Conservation (phyloP, 2,329 filamentous ascomycete genomes). For the Dactylella cylindrospora region DNA sequence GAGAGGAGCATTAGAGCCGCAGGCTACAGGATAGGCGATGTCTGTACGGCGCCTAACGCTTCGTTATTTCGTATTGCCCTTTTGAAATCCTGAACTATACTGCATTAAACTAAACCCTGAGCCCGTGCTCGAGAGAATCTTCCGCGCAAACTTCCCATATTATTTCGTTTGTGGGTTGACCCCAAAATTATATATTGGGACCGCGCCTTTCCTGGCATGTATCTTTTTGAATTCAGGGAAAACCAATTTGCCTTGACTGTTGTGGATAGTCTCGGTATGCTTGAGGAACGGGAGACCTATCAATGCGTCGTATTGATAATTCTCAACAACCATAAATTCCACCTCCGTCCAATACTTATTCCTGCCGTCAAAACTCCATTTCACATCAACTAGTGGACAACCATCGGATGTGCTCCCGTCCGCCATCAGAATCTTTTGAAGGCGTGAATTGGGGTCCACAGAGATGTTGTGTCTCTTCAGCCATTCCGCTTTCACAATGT, state of each 20-base stretch:
- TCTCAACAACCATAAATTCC: slow-evolving; percentile 24
- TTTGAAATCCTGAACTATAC: no score
- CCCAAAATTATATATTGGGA: slow-evolving; percentile 9
- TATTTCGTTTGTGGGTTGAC: no score
- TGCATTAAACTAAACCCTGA: no score
- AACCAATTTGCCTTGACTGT: slow-evolving; percentile 14
- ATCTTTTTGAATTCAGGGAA: slow-evolving; percentile 27
- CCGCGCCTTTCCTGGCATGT: neutral
- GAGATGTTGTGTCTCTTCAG: slow-evolving; percentile 10
- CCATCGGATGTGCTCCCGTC: slow-evolving; percentile 12
- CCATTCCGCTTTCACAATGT: slow-evolving; percentile 28
- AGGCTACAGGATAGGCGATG: no score
- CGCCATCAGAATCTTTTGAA: slow-evolving; percentile 7
- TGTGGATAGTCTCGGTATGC: slow-evolving; percentile 33
- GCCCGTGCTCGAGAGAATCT: no score
- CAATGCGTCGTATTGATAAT: slow-evolving; percentile 28
- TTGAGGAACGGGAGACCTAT: slow-evolving; percentile 35
- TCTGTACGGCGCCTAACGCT: no score
- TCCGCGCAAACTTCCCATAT: no score
- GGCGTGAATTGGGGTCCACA: neutral
- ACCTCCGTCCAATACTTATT: slow-evolving; percentile 21
- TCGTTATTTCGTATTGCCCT: no score
- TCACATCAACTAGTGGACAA: slow-evolving; percentile 11
- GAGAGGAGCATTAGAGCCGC: no score
- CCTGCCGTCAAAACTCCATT: slow-evolving; percentile 22